Percentiles rank a stretch among this genome's conserved stretches.
These are phyloP conservation scores for Coemansia sp. DNA, from an alignment of 192 early-diverging fungal genomes.

Conservation along the genomic window DNA sequence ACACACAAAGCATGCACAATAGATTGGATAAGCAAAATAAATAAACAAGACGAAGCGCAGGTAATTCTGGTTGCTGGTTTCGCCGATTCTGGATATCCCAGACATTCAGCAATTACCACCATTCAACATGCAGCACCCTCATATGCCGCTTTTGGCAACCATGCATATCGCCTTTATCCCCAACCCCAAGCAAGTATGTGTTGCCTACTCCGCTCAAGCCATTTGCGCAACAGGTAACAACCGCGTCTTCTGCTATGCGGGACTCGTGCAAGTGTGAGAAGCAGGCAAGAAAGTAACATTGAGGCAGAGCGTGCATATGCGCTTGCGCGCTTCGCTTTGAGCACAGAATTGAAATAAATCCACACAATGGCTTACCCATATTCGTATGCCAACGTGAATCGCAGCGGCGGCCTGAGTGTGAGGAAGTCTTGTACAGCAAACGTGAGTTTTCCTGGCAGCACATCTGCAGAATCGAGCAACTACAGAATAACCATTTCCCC, in stretches of 20 bases:
- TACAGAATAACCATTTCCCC: conserved; percentile 12
- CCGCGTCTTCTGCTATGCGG: background rate
- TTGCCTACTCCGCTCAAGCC: background rate
- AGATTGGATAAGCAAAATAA: background rate
- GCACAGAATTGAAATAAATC: background rate
- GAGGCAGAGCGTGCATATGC: background rate
- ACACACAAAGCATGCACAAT: conserved; percentile 1
- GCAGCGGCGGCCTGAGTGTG: conserved; percentile 20
- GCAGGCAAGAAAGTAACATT: background rate
- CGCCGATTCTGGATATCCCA: background rate
- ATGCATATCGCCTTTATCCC: conserved; percentile 1
- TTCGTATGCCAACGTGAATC: conserved; percentile 46
- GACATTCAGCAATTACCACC: background rate
- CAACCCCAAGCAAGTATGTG: background rate
- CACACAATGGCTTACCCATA: conserved; percentile 38
- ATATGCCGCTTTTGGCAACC: background rate
- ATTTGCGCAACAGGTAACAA: conserved; percentile 1
- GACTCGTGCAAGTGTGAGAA: background rate
- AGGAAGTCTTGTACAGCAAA: conserved; percentile 41
- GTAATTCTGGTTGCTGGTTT: background rate
- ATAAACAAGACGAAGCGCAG: background rate
- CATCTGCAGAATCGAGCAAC: conserved; percentile 21
- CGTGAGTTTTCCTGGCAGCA: conserved; percentile 23
- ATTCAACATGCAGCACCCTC: background rate
- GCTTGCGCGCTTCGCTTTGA: too few species aligned